Percentiles rank a stretch among this genome's conserved stretches.
These are phyloP conservation scores for Ustilago crameri DNA, from an alignment of 1,284 basidiomycete species.

Conservation along the genomic window DNA sequence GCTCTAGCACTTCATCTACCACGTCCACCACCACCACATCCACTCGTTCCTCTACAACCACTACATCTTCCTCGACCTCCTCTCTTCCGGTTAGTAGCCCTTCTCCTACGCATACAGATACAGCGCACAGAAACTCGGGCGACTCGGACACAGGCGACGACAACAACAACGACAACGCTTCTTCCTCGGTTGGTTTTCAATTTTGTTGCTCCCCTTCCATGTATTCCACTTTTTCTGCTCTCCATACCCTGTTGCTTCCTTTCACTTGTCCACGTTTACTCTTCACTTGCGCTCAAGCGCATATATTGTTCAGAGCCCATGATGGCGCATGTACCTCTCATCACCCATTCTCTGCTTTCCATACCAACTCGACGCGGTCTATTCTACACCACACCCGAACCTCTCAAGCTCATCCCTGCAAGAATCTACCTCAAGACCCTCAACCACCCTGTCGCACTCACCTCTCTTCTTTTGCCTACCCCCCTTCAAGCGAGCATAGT, in stretches of 20 bases:
- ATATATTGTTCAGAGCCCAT: slow-evolving; percentile 15
- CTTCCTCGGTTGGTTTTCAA: slow-evolving; percentile 30
- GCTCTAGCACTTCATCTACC: slow-evolving; percentile 11
- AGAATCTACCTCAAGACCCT: slow-evolving; percentile 5
- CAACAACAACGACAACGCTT: slow-evolving; percentile 3
- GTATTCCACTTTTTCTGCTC: slow-evolving; percentile 22
- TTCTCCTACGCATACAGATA: slow-evolving; percentile 18
- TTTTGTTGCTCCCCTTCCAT: slow-evolving; percentile 17
- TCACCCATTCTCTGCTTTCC: neutral
- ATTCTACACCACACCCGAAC: neutral
- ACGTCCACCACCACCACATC: slow-evolving; percentile 26
- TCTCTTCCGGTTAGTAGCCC: slow-evolving; percentile 31
- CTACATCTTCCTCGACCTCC: slow-evolving; percentile 24
- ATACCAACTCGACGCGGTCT: neutral
- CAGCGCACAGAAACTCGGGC: slow-evolving; percentile 4
- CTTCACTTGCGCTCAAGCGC: slow-evolving; percentile 22
- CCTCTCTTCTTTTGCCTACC: slow-evolving; percentile 11
- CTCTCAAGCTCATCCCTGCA: slow-evolving; percentile 4
- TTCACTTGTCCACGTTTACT: slow-evolving; percentile 19
- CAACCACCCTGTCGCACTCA: slow-evolving; percentile 21
- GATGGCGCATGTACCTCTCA: neutral
- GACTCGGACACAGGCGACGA: slow-evolving; percentile 1
- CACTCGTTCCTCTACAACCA: slow-evolving; percentile 23
- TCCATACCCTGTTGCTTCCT: slow-evolving; percentile 18
- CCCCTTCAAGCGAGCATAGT: neutral